Base-by-base conservation (phyloP, 495 filamentous ascomycete species). In the Cudoniella acicularis region DNA sequence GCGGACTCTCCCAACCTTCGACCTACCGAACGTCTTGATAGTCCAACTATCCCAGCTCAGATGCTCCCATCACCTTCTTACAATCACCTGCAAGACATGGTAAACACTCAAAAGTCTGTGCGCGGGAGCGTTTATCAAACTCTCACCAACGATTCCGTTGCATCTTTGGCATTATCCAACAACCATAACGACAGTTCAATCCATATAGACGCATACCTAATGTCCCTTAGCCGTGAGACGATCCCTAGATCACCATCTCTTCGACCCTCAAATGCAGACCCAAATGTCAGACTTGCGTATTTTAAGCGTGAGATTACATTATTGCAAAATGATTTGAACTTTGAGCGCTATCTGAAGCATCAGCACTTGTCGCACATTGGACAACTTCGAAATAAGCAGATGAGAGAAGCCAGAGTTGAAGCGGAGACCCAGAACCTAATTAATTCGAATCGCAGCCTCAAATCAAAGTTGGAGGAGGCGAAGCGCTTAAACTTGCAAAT, bases 341-440 rank as follows among this genome's bases (percentile, higher is more conserved):
- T 89, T 56, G 88, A 91, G 68, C 75, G 86, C 20, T 91, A 88
- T 66, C 77, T 89, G 54, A 90, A 89, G 64, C 81, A 87, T 55
- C 87, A 91, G 64, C 86, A 91, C 68, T 77, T 89, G 54, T 78
- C 81, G 2, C 87, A 90, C 61, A 90, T 91, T 66, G 87, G 87
- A 3, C 86, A 85, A 62, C 70, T 90, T 17, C 82, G 85, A 56
- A 75, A 86, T 24, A 80, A 83, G 52, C 83, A 89, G 55, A 82
- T 91, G 40, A 76, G 78, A 57, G 84, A 89, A 61, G 83, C 85
- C 11, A 83, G 87, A 0, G 81, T 78, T 1, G 88, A 89, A 69
- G 86, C 88, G 13, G 87, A 91, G 65, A 90, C 84, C 23, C 86
- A 89, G 65, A 89, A 89, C 43, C 73, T 91, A 0, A 77, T 90